Conservation (phyloP, 768 basidiomycete species). For the Kwoniella europaea region DNA sequence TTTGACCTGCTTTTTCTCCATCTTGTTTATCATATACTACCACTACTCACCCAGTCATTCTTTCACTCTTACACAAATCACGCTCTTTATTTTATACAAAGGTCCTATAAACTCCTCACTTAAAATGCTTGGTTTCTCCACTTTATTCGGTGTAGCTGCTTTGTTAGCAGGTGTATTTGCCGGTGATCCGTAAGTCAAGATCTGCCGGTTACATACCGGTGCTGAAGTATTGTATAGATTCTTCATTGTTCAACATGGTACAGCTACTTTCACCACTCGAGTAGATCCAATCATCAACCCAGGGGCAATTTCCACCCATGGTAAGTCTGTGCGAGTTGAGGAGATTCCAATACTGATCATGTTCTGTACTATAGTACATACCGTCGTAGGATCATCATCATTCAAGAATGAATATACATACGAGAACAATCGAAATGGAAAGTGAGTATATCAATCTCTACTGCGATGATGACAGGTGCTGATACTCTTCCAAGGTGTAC, state of each 20-base stretch:
- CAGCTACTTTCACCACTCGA: conserved; percentile 17
- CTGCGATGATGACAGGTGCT: no score
- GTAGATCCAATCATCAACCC: conserved; percentile 26
- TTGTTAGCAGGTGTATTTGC: conserved; percentile 12
- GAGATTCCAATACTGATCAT: background rate
- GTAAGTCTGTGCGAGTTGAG: background rate
- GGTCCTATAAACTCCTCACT: background rate
- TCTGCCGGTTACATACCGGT: background rate
- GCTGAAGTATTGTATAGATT: conserved; percentile 4
- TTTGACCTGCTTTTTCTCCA: background rate
- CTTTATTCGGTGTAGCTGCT: conserved; percentile 5
- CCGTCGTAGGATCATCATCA: conserved; percentile 15
- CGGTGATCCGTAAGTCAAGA: conserved; percentile 10
- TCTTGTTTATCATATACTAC: background rate
- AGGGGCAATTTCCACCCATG: conserved; percentile 11
- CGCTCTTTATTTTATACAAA: conserved; percentile 5
- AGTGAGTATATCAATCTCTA: background rate
- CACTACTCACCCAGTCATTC: background rate
- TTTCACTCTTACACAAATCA: background rate
- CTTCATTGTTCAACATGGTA: conserved; percentile 22
- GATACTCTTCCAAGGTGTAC: background rate
- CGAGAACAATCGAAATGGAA: conserved; percentile 13
- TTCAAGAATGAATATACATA: conserved; percentile 19
- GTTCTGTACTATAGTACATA: conserved; percentile 5
- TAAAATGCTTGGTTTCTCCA: background rate